Base-by-base conservation (phyloP, 2,329 filamentous ascomycete genomes). In the Curvularia hawaiiensis region DNA sequence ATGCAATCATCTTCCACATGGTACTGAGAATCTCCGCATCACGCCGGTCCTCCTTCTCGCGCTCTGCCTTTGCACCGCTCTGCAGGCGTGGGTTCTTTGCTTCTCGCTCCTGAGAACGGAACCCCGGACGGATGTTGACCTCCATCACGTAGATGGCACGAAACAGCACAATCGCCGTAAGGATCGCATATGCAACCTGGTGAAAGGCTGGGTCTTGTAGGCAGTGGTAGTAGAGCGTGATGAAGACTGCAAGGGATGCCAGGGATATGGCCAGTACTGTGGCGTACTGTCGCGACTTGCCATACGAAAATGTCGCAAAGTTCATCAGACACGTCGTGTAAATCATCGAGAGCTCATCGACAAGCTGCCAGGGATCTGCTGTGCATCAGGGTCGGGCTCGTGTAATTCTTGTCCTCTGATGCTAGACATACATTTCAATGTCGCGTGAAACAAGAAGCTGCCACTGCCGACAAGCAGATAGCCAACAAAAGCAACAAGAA, bases 171-270 rank as follows among this genome's bases (percentile, higher is more conserved):
- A 87, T 80, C 5, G 83, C 82, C 0, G 91, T 95, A 43, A 96
- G 78, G 3, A 89, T 71, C 1, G 87, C 90, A 66, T 92, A 96
- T 4, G 88, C 89, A 59, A 86, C 88, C 73, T 96, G 91, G 77
- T 96, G 92, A 75, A 96, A 96, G 1, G 85, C 80, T 0, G 92
- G 91, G 63, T 96, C 88, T 71, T 93, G 91, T 16, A 92, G 86
- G 61, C 90, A 86, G 48, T 92, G 90, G 76, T 96, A 96, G 75
- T 90, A 85, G 40, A 90, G 81, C 14, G 91, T 95, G 73, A 96
- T 93, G 68, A 88, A 89, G 28, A 83, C 56, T 4, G 81, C 77
- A 20, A 84, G 71, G 3, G 68, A 76, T 6, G 86, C 70, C 10
- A 91, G 80, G 14, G 79, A 80, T 4, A 87, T 40, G 8, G 81